Percentiles rank a stretch among this genome's conserved stretches.
Conservation (phyloP, 305 asterid genomes). For the Rubia occidens region DNA sequence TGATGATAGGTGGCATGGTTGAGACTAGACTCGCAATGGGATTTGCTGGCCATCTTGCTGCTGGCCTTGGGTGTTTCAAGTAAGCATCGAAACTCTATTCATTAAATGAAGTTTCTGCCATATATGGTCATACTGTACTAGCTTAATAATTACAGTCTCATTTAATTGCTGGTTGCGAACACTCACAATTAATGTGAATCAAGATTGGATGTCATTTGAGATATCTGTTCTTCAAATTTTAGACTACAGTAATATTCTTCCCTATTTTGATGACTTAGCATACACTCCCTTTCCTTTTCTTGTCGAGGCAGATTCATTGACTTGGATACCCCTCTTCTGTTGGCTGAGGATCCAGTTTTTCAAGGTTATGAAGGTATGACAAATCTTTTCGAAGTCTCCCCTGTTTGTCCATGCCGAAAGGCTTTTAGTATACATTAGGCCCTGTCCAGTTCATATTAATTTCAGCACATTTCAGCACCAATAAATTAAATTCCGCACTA, state of each 20-base stretch:
- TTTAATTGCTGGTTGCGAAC: not conserved
- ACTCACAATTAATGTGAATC: not conserved
- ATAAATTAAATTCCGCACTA: too few relatives aligned
- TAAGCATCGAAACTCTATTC: slow-evolving; percentile 29
- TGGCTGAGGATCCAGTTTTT: slow-evolving; percentile 79
- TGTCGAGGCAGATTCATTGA: slow-evolving; percentile 56
- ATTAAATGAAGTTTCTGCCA: not conserved
- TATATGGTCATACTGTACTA: not conserved
- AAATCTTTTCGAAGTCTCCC: not conserved
- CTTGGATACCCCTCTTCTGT: slow-evolving; percentile 75
- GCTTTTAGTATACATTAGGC: not conserved
- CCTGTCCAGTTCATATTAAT: too few relatives aligned
- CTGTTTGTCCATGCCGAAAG: not conserved
- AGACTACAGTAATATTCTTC: not conserved
- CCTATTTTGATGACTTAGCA: not conserved
- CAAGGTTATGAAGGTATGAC: slow-evolving; percentile 78
- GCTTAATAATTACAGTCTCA: not conserved
- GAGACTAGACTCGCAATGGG: slow-evolving; percentile 94
- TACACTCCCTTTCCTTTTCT: not conserved
- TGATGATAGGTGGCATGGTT: slow-evolving; percentile 97
- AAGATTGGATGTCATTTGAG: not conserved
- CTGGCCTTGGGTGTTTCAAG: slow-evolving; percentile 93
- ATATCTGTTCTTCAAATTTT: not conserved
- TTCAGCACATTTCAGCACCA: too few relatives aligned
- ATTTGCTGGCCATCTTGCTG: slow-evolving; percentile 85